Percentiles rank a stretch among this genome's conserved stretches.
phyloP scores from a whole-genome alignment of 495 filamentous ascomycete species.

The Margaritispora aquatica region DNA sequence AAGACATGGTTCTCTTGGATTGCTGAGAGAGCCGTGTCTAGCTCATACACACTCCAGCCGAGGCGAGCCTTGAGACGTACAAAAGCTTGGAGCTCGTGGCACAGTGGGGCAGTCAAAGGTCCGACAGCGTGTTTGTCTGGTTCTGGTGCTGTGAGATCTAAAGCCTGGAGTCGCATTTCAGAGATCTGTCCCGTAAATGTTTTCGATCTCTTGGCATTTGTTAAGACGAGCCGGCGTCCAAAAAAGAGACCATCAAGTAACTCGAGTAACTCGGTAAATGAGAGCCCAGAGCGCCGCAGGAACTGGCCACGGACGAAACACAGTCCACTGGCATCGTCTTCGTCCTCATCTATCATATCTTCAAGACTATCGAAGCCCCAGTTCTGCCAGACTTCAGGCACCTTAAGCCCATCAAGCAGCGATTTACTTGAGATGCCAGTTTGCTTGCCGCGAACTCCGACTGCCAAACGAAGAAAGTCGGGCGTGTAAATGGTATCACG shows the following conservation, averaged over 20 bases:
- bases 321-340: neutral
- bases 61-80: neutral
- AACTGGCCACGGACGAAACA: neutral
- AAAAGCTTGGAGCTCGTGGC: neutral
- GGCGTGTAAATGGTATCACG: neutral
- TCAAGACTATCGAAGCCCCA: neutral
- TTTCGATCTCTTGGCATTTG: neutral
- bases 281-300: neutral
- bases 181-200: neutral
- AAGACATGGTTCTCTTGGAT: too few species aligned
- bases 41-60: neutral
- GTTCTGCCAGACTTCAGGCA: too few species aligned
- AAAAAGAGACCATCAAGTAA: neutral
- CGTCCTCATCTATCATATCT: neutral
- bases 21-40: neutral
- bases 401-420: too few species aligned
- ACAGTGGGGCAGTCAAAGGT: neutral
- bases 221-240: neutral
- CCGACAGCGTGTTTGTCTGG: neutral
- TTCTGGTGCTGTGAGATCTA: neutral
- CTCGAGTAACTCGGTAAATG: neutral
- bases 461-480: neutral
- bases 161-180: neutral
- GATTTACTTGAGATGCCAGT: too few species aligned
- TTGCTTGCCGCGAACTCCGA: too few species aligned